Percentiles rank a stretch among this genome's conserved stretches.
These are phyloP conservation scores for Pezicula carpinea DNA, from an alignment of 2,329 filamentous ascomycete genomes.

Conservation along the genomic window DNA sequence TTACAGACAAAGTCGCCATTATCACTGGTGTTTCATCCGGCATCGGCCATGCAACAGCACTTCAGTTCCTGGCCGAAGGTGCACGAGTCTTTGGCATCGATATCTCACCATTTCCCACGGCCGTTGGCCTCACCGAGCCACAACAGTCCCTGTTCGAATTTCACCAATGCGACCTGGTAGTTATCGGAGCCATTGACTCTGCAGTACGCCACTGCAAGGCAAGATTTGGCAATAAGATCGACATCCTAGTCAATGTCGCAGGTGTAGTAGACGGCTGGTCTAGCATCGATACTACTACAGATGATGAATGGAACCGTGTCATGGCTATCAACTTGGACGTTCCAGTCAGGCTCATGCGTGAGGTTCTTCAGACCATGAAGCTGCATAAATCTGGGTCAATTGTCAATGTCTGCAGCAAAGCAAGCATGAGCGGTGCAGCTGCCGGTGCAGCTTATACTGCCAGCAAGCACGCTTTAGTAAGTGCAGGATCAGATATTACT, in stretches of 20 bases:
- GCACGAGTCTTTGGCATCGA: not conserved
- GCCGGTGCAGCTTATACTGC: conserved; percentile 38
- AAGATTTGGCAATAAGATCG: conserved; percentile 14
- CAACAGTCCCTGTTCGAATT: conserved; percentile 21
- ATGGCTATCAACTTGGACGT: conserved; percentile 35
- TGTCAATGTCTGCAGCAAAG: conserved; percentile 33
- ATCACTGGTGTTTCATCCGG: conserved; percentile 25
- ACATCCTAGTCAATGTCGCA: conserved; percentile 37
- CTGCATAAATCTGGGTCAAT: conserved; percentile 30
- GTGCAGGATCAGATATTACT: conserved; percentile 4
- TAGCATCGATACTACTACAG: conserved; percentile 31
- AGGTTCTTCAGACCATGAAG: conserved; percentile 34
- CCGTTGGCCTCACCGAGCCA: too few relatives aligned
- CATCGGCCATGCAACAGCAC: conserved; percentile 24
- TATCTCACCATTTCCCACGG: not conserved
- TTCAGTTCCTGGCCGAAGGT: conserved; percentile 9
- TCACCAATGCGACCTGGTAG: conserved; percentile 22
- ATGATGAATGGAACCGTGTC: conserved; percentile 32
- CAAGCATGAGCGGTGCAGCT: conserved; percentile 28
- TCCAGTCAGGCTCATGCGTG: conserved; percentile 37
- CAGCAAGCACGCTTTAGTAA: conserved; percentile 35
- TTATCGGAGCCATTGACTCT: conserved; percentile 19
- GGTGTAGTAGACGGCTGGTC: conserved; percentile 35
- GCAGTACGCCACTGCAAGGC: conserved; percentile 9
- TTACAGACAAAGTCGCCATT: conserved; percentile 17